These are phyloP conservation scores for Medicago truncatula DNA, from an alignment of 306 rosid genomes.

Conservation along the genomic window DNA sequence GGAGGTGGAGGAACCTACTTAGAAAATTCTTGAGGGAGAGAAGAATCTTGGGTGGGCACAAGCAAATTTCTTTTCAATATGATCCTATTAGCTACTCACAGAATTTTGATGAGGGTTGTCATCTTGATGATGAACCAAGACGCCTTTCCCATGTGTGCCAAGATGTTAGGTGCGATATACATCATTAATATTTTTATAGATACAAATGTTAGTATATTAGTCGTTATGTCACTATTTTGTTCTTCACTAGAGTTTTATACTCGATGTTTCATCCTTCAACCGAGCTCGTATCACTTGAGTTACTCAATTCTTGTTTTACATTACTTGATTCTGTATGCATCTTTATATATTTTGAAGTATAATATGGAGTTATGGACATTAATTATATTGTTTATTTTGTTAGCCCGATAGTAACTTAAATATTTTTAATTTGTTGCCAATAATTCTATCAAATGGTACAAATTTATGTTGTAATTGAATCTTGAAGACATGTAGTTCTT, in stretches of 20 bases:
- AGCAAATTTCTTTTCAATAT: slow-evolving; percentile 69
- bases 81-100: slow-evolving; percentile 84
- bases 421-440: no score
- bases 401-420: no score
- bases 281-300: background rate
- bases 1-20: slow-evolving; percentile 62
- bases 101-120: slow-evolving; percentile 79
- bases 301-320: background rate
- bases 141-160: slow-evolving; percentile 42
- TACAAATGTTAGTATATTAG: background rate
- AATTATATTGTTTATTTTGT: background rate
- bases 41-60: slow-evolving; percentile 51
- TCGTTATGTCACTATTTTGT: background rate
- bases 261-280: background rate
- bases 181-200: background rate
- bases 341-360: background rate
- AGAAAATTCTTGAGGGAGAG: slow-evolving; percentile 60
- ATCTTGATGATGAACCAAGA: slow-evolving; percentile 55
- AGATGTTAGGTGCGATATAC: slow-evolving; percentile 51
- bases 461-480: background rate
- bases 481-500: no score
- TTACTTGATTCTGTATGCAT: background rate
- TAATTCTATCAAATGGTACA: no score
- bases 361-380: background rate
- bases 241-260: background rate